A percentile compares a stretch with the other conserved stretches of the same genome.
These are phyloP conservation scores for Saturnispora serradocipensis DNA, from an alignment of 805 yeast genomes.

Conservation along the genomic window DNA sequence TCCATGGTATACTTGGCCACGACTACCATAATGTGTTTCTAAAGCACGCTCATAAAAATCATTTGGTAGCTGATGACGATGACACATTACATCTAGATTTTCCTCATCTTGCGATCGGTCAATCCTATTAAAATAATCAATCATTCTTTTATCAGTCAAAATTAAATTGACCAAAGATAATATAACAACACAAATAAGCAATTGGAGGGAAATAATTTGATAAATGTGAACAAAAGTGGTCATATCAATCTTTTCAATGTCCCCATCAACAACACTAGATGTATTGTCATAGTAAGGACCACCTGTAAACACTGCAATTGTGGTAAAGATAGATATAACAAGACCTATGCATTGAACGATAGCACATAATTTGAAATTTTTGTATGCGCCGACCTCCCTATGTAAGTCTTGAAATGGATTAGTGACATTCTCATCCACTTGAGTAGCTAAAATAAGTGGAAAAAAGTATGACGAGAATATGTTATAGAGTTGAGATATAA, in stretches of 20 bases:
- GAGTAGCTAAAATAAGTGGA: slow-evolving; percentile 17
- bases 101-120: slow-evolving; percentile 14
- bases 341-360: slow-evolving; percentile 16
- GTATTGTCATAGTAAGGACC: slow-evolving; percentile 8
- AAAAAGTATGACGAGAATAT: slow-evolving; percentile 21
- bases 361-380: slow-evolving; percentile 15
- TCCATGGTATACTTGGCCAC: background rate
- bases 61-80: slow-evolving; percentile 10
- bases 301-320: slow-evolving; percentile 12
- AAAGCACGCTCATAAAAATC: slow-evolving; percentile 17
- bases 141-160: slow-evolving; percentile 19
- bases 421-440: slow-evolving; percentile 19
- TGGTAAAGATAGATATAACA: slow-evolving; percentile 18
- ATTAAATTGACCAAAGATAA: slow-evolving; percentile 18
- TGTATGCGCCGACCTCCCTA: slow-evolving; percentile 19
- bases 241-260: slow-evolving; percentile 3
- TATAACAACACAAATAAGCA: slow-evolving; percentile 16
- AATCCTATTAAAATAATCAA: slow-evolving; percentile 20
- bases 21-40: slow-evolving; percentile 8
- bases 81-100: slow-evolving; percentile 4
- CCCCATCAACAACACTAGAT: too few relatives aligned
- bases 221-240: slow-evolving; percentile 10
- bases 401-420: slow-evolving; percentile 20
- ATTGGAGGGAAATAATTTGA: slow-evolving; percentile 19
- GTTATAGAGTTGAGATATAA: slow-evolving; percentile 19